Conservation (phyloP, 106 monocot species). For the Allium cepa region DNA sequence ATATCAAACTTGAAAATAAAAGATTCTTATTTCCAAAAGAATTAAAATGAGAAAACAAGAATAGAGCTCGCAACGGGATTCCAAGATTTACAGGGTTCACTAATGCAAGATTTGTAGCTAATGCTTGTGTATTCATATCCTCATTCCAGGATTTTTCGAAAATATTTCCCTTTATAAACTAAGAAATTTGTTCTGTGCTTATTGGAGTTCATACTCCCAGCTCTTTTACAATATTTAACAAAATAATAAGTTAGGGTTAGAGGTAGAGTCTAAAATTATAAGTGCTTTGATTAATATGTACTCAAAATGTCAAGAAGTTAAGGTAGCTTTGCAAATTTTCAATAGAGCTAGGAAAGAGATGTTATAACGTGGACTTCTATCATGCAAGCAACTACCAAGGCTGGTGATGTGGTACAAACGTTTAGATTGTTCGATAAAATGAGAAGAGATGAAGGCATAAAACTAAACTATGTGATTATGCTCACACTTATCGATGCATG, state of each 20-base stretch:
- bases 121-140: no score
- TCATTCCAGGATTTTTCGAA: no score
- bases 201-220: no score
- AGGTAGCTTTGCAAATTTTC: slow-evolving; percentile 10
- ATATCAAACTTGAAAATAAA: no score
- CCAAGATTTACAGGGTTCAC: no score
- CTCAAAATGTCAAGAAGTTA: slow-evolving; percentile 11
- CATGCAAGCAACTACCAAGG: slow-evolving; percentile 10
- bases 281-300: slow-evolving; percentile 30
- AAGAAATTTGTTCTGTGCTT: no score
- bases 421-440: slow-evolving; percentile 21
- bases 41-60: no score
- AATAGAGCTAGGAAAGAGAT: slow-evolving; percentile 17
- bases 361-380: slow-evolving; percentile 30
- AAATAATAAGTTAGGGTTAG: slow-evolving; percentile 15
- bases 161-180: no score
- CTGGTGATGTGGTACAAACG: slow-evolving; percentile 10
- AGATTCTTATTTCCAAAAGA: no score
- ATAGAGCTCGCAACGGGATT: no score
- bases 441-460: slow-evolving; percentile 8
- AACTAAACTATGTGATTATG: slow-evolving; percentile 27
- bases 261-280: slow-evolving; percentile 11
- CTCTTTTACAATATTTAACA: no score
- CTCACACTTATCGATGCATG: slow-evolving; percentile 22
- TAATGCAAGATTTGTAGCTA: no score